Conservation (phyloP, 352 stramenopile genomes). For the Phytophthora sansomeana region DNA sequence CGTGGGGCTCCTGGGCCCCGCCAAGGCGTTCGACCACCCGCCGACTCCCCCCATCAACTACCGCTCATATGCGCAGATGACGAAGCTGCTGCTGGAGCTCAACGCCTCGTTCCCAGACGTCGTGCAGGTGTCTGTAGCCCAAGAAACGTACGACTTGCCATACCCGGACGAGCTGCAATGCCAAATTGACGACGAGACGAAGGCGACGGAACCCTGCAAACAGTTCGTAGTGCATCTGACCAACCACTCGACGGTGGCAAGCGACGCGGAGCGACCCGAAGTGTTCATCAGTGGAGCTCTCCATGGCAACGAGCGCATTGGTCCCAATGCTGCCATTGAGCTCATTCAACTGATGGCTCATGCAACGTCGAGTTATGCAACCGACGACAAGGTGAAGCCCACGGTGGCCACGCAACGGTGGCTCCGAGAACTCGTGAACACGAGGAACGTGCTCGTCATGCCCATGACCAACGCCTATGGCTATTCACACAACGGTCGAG, state of each 20-base stretch:
- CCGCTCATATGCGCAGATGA: conserved; percentile 79
- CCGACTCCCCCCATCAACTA: conserved; percentile 45
- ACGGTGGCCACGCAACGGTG: conserved; percentile 68
- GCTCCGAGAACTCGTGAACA: conserved; percentile 88
- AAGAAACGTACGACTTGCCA: conserved; percentile 85
- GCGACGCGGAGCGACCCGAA: conserved; percentile 84
- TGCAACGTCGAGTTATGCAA: conserved; percentile 53
- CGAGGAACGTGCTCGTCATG: conserved; percentile 81
- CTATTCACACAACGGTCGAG: conserved; percentile 85
- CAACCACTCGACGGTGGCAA: conserved; percentile 85
- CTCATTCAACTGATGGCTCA: conserved; percentile 88
- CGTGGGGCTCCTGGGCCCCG: conserved; percentile 6
- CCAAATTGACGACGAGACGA: conserved; percentile 52
- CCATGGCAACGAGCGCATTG: conserved; percentile 97
- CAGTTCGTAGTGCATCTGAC: conserved; percentile 91
- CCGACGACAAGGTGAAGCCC: conserved; percentile 25
- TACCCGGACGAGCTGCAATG: conserved; percentile 76
- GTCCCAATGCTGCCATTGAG: conserved; percentile 92
- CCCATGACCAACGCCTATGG: conserved; percentile 96
- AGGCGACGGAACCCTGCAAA: conserved; percentile 60
- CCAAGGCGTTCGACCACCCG: conserved; percentile 2
- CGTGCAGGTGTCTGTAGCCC: conserved; percentile 80
- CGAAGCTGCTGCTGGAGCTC: conserved; percentile 65
- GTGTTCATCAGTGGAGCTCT: conserved; percentile 97
- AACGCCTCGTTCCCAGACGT: conserved; percentile 82